These are phyloP conservation scores for Stylonectria norvegica DNA, from an alignment of 2,329 filamentous ascomycete species.

Conservation along the genomic window DNA sequence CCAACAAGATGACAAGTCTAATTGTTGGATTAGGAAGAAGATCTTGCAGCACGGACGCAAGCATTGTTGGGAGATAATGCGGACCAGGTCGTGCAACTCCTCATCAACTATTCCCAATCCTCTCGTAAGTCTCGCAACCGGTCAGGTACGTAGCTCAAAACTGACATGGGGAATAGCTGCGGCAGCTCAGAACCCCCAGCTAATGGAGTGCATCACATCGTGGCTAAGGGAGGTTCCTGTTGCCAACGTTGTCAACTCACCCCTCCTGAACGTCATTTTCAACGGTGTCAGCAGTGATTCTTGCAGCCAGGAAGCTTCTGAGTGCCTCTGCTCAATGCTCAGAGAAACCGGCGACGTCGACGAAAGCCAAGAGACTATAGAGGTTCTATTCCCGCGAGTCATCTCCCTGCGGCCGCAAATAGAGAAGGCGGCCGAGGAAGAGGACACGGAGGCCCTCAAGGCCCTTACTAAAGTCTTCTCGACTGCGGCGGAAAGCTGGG, in stretches of 20 bases:
- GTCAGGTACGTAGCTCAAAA: neutral
- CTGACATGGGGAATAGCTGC: slow-evolving; percentile 50
- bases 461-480: slow-evolving; percentile 86
- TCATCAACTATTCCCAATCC: slow-evolving; percentile 88
- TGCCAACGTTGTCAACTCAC: slow-evolving; percentile 76
- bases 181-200: slow-evolving; percentile 80
- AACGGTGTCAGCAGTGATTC: slow-evolving; percentile 70
- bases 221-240: slow-evolving; percentile 94
- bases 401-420: slow-evolving; percentile 76
- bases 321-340: slow-evolving; percentile 89
- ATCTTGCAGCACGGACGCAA: slow-evolving; percentile 78
- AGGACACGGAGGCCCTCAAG: slow-evolving; percentile 83
- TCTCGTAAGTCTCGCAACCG: slow-evolving; percentile 67
- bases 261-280: slow-evolving; percentile 77
- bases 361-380: slow-evolving; percentile 78
- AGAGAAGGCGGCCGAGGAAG: slow-evolving; percentile 67
- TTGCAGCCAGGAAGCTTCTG: slow-evolving; percentile 83
- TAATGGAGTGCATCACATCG: slow-evolving; percentile 93
- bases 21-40: slow-evolving; percentile 77
- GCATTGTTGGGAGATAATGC: slow-evolving; percentile 91
- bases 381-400: slow-evolving; percentile 76
- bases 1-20: slow-evolving; percentile 37
- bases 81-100: slow-evolving; percentile 76
- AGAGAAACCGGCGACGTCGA: slow-evolving; percentile 92
- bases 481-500: slow-evolving; percentile 92